phyloP scores from a whole-genome alignment of 208 protist genomes.

The Leptomonas seymouri region DNA sequence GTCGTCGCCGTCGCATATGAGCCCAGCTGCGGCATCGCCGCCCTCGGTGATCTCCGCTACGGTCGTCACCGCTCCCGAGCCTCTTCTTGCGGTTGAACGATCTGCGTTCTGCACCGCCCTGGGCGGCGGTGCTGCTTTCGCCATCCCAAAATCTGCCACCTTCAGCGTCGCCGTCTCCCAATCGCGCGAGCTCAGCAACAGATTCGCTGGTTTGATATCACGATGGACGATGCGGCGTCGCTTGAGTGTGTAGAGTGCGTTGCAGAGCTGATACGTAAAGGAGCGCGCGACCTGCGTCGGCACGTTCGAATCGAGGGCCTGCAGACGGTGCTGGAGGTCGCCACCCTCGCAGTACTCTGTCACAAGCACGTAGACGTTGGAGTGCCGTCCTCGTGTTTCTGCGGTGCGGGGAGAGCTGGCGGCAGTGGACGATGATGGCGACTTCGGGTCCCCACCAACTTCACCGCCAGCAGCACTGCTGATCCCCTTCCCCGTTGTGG shows the following conservation, averaged over 20 bases:
- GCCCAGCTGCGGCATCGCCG: not conserved
- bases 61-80: too few relatives aligned
- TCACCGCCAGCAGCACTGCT: not conserved
- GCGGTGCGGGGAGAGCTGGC: not conserved
- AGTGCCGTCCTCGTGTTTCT: slow-evolving; percentile 9
- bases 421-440: not conserved
- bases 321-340: slow-evolving; percentile 49
- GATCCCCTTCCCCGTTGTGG: not conserved
- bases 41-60: not conserved
- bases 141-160: slow-evolving; percentile 77
- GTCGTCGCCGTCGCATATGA: slow-evolving; percentile 2
- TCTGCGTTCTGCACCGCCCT: not conserved
- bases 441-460: not conserved
- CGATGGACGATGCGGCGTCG: slow-evolving; percentile 72
- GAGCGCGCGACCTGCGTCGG: slow-evolving; percentile 37
- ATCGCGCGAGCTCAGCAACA: slow-evolving; percentile 63
- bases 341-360: slow-evolving; percentile 73
- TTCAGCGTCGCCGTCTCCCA: slow-evolving; percentile 61
- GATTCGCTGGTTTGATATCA: slow-evolving; percentile 91
- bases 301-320: slow-evolving; percentile 21
- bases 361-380: slow-evolving; percentile 41
- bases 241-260: slow-evolving; percentile 55
- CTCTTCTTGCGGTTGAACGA: not conserved
- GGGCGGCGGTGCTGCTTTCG: slow-evolving; percentile 30
- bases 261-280: slow-evolving; percentile 69